phyloP scores from a whole-genome alignment of 257 asterid species.

The Paulownia fortunei region DNA sequence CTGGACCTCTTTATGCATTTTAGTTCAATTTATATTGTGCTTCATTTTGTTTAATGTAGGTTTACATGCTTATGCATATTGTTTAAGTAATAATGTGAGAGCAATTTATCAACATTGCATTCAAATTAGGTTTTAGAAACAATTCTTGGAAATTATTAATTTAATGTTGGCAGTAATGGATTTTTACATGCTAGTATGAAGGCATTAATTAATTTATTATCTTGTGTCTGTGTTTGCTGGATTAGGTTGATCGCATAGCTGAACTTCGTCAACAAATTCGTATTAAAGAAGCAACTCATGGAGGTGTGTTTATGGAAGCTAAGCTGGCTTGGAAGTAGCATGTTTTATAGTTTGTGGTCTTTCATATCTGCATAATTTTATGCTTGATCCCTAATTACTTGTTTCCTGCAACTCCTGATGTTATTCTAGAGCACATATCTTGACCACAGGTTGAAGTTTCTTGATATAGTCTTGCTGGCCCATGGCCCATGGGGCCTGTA shows the following conservation, averaged over 20 bases:
- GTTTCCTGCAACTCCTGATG: conserved; percentile 23
- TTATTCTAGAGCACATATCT: conserved; percentile 4
- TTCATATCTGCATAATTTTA: conserved; percentile 2
- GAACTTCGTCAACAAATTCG: conserved; percentile 73
- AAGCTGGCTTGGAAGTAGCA: conserved; percentile 10
- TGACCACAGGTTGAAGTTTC: neutral
- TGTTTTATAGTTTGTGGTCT: conserved; percentile 1
- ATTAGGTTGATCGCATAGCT: conserved; percentile 66
- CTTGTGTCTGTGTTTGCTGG: conserved; percentile 35
- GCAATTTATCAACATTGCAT: conserved; percentile 5
- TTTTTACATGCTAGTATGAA: neutral
- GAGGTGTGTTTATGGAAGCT: conserved; percentile 55
- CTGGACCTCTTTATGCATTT: neutral
- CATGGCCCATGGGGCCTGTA: neutral
- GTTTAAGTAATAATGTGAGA: neutral
- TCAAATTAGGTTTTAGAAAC: conserved; percentile 7
- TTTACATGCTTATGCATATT: conserved; percentile 20
- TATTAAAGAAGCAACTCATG: conserved; percentile 71
- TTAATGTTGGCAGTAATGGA: neutral
- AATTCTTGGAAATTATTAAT: conserved; percentile 13
- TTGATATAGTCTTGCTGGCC: neutral
- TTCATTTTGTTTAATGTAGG: neutral
- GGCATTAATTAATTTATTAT: conserved; percentile 23
- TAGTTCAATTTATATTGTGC: neutral
- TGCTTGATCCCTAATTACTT: conserved; percentile 20